Percentiles rank a stretch among this genome's conserved stretches.
Evolutionary conservation across 495 filamentous ascomycete genomes (phyloP).

Genomic region (Podospora bellae-mahoneyi): DNA sequence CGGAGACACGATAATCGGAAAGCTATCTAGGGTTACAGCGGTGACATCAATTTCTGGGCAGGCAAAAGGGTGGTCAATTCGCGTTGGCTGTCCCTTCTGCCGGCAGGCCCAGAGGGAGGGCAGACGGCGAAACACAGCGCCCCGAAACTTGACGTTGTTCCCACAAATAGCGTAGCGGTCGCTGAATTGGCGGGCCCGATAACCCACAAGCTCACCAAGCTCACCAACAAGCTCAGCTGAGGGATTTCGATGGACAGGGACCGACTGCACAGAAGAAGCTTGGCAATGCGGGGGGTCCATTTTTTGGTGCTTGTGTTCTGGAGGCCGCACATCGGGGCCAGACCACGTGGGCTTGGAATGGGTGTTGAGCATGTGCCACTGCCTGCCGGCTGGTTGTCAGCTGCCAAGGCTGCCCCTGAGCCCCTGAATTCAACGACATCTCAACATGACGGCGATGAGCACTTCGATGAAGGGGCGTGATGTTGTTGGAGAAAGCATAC

Average conservation of each 20-base stretch:
- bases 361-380: neutral
- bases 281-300: neutral
- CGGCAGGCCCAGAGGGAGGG: neutral
- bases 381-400: neutral
- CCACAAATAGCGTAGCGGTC: neutral
- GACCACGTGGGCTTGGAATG: neutral
- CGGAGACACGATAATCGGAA: neutral
- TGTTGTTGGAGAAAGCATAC: neutral
- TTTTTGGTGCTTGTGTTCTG: neutral
- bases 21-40: no score
- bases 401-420: neutral
- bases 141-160: neutral
- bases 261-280: neutral
- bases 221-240: neutral
- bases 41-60: neutral
- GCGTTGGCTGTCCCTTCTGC: neutral
- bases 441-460: neutral
- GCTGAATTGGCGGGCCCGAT: neutral
- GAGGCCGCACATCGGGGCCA: neutral
- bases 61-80: neutral
- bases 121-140: neutral
- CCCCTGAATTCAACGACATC: slow-evolving; percentile 1
- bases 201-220: neutral
- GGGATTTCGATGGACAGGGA: neutral
- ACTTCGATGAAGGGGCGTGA: neutral